Evolutionary conservation across 345 rosid genomes (phyloP).

Genomic region (Murraya paniculata): DNA sequence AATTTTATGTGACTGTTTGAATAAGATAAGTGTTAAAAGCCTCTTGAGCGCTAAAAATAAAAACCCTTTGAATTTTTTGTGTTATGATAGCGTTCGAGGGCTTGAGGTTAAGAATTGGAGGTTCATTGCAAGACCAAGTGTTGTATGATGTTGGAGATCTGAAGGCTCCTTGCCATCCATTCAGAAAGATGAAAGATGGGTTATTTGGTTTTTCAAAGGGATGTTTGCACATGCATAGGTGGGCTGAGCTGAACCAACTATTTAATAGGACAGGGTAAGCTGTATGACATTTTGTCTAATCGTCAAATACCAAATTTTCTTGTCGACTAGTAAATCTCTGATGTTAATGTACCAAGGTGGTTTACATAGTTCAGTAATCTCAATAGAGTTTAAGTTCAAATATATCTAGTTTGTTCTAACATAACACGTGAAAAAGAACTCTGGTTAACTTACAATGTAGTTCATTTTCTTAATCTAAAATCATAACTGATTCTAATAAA

Average conservation of each 20-base stretch:
- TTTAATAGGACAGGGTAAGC: conserved; percentile 65
- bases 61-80: no score
- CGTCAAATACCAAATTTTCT: not conserved
- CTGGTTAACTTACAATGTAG: not conserved
- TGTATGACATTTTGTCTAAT: conserved; percentile 8
- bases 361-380: not conserved
- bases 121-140: conserved; percentile 96
- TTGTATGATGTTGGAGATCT: conserved; percentile 61
- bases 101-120: conserved; percentile 91
- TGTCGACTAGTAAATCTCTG: not conserved
- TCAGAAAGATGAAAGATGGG: conserved; percentile 52
- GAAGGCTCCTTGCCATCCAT: conserved; percentile 70
- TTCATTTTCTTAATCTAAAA: conserved; percentile 3
- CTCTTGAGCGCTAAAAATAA: no score
- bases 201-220: conserved; percentile 92
- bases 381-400: not conserved
- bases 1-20: conserved; percentile 4
- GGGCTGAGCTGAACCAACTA: conserved; percentile 80
- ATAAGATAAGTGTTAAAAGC: not conserved
- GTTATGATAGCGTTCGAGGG: conserved; percentile 55
- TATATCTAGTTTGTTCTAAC: not conserved
- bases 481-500: not conserved
- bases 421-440: not conserved
- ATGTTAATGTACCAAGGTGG: not conserved
- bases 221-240: conserved; percentile 83